Evolutionary conservation across 495 filamentous ascomycete genomes (phyloP), one percentile per base, ranked within the genome.

Genomic region (Penicillium coprophilum): DNA sequence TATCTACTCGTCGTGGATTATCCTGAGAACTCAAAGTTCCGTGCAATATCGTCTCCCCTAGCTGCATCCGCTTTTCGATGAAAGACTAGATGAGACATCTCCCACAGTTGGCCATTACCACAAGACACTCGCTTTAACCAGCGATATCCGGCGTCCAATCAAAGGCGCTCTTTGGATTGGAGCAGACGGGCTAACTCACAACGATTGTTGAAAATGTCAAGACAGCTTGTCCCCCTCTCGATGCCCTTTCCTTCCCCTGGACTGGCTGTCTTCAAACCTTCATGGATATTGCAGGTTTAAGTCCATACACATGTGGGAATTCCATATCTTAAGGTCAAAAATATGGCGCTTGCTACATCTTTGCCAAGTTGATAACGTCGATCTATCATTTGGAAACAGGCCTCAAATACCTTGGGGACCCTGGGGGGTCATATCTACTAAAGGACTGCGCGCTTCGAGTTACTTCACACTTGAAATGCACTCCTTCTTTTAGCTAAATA

Each of bases 41-140:
- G 12, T 65, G 56, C 50, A 62, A 62, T 30, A 53, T 65, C 31
- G 63, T 58, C 28, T 57, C 30, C 50, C 59, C 20, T 62, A 53
- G 59, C 34, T 65, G 21, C 59, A 65, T 53, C 63, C 59, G 0
- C 38, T 58, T 20, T 32, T 64, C 10, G 39, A 57, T 12, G 61
- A 64, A 36, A 20, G 60, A 8, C 39, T 30, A 13, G 15, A 2
- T 8, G 24, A 15, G 10, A 15, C 5, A 4, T 7, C 13, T 2
- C 11, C 21, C 0, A 23, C 13, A 8, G 11, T 13, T 23, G 1
- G 12, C 32, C 4, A 7, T 1, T 2, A 46, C 19, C 28, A 54
- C 6, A 52, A 64, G 44, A 2, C 58, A 0, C 20, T 62, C 28
- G 58, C 48, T 50, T 17, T 59, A 6, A 57, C 59, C 4, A 20